Evolutionary conservation across 1,284 basidiomycete genomes (phyloP).

Genomic region (Cystobasidium sp.): DNA sequence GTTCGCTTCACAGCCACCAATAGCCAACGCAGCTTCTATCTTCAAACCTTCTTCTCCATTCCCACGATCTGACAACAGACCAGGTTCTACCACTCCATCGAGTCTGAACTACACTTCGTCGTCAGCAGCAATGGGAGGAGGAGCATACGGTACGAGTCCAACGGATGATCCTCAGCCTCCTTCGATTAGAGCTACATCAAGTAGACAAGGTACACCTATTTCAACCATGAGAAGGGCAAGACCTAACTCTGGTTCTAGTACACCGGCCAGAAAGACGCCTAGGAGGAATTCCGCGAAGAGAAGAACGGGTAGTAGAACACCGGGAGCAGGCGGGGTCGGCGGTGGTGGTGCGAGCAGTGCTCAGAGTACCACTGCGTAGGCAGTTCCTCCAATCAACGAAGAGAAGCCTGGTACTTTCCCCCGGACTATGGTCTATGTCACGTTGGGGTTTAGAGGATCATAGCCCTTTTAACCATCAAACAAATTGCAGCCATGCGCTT

Average conservation of each 20-base stretch:
- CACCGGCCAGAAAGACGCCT: neutral
- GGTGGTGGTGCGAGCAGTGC: no score
- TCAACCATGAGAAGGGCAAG: neutral
- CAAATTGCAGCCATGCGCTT: no score
- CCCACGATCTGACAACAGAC: constrained; percentile 8
- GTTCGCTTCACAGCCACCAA: constrained; percentile 19
- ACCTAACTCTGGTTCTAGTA: neutral
- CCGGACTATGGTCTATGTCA: no score
- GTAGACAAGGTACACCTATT: neutral
- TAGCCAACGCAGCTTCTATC: constrained; percentile 8
- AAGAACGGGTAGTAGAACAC: no score
- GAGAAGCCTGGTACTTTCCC: no score
- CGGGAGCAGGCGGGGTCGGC: no score
- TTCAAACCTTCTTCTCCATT: constrained; percentile 26
- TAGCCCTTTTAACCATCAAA: no score
- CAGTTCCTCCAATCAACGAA: no score
- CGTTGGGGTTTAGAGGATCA: no score
- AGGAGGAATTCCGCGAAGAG: neutral
- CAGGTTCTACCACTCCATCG: constrained; percentile 1
- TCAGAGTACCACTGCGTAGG: no score
- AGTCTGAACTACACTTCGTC: neutral
- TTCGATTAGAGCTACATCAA: neutral
- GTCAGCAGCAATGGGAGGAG: neutral
- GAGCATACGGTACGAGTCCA: no score
- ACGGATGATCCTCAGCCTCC: constrained; percentile 7